Conservation (phyloP, 2,329 filamentous ascomycete species). For the Pseudocercospora cruenta region DNA sequence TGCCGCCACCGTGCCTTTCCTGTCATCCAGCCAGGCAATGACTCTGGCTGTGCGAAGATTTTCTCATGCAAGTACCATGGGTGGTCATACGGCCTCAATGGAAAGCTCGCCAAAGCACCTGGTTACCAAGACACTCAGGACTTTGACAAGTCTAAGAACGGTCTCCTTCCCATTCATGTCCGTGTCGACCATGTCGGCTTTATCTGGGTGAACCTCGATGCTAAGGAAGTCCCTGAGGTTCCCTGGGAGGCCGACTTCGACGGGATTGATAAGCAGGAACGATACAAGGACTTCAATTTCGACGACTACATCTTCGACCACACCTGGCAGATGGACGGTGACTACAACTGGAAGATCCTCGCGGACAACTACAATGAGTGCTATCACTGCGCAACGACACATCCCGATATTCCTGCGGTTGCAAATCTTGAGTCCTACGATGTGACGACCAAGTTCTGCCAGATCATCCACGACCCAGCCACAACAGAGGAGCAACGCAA, state of each 20-base stretch:
- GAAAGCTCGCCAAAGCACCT: slow-evolving; percentile 63
- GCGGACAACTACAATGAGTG: slow-evolving; percentile 70
- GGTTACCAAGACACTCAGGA: slow-evolving; percentile 60
- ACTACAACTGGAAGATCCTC: slow-evolving; percentile 64
- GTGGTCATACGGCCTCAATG: slow-evolving; percentile 63
- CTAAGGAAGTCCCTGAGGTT: slow-evolving; percentile 49
- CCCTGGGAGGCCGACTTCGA: slow-evolving; percentile 59
- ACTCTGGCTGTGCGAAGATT: slow-evolving; percentile 54
- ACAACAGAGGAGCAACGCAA: slow-evolving; percentile 55
- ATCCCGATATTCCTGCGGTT: slow-evolving; percentile 61
- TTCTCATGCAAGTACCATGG: slow-evolving; percentile 66
- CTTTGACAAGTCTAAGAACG: slow-evolving; percentile 61
- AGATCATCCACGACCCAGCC: slow-evolving; percentile 54
- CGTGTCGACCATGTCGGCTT: slow-evolving; percentile 59
- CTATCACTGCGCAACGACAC: slow-evolving; percentile 64
- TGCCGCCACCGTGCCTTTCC: slow-evolving; percentile 66
- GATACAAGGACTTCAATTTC: slow-evolving; percentile 54
- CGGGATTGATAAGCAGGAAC: slow-evolving; percentile 51
- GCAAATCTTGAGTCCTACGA: slow-evolving; percentile 61
- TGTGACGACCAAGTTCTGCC: slow-evolving; percentile 53
- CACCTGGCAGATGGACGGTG: slow-evolving; percentile 59
- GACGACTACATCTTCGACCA: slow-evolving; percentile 62
- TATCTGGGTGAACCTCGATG: slow-evolving; percentile 63
- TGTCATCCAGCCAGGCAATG: slow-evolving; percentile 53
- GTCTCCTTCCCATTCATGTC: slow-evolving; percentile 59